Percentiles rank a stretch among this genome's conserved stretches.
Evolutionary conservation across 148 eudicot species (phyloP).

Genomic region (Mesembryanthemum crystallinum): DNA sequence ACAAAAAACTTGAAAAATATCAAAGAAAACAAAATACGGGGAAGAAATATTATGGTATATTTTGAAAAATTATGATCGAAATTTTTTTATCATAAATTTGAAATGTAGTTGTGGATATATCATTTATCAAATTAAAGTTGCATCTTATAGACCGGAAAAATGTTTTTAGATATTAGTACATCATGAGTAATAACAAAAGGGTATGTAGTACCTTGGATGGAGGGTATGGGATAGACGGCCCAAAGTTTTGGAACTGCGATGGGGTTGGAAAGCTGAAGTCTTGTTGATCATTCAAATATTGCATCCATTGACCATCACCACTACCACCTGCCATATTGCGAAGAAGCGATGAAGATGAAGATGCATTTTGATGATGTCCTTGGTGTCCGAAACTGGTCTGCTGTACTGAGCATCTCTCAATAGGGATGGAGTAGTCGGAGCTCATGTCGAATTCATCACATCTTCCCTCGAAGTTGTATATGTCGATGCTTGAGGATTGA

Average conservation of each 20-base stretch:
- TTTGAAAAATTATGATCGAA: too few relatives aligned
- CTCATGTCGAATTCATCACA: constrained; percentile 45
- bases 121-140: too few relatives aligned
- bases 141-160: too few relatives aligned
- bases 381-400: constrained; percentile 14
- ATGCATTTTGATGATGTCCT: constrained; percentile 12
- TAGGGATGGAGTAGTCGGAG: constrained; percentile 35
- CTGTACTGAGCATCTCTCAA: constrained; percentile 32
- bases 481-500: constrained; percentile 53
- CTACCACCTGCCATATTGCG: constrained; percentile 7
- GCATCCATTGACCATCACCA: constrained; percentile 51
- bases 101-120: too few relatives aligned
- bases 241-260: constrained; percentile 33
- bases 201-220: constrained; percentile 61
- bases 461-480: constrained; percentile 45
- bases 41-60: too few relatives aligned
- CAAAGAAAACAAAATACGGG: too few relatives aligned
- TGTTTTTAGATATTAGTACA: neutral
- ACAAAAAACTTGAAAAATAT: too few relatives aligned
- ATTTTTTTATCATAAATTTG: too few relatives aligned
- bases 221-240: constrained; percentile 42
- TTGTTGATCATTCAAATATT: constrained; percentile 54
- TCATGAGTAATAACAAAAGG: neutral
- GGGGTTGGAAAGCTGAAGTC: constrained; percentile 47
- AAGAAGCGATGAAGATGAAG: constrained; percentile 20